Percentiles rank a stretch among this genome's conserved stretches.
Evolutionary conservation across 305 asterid genomes (phyloP).

Genomic region (Coffea humblotiana): DNA sequence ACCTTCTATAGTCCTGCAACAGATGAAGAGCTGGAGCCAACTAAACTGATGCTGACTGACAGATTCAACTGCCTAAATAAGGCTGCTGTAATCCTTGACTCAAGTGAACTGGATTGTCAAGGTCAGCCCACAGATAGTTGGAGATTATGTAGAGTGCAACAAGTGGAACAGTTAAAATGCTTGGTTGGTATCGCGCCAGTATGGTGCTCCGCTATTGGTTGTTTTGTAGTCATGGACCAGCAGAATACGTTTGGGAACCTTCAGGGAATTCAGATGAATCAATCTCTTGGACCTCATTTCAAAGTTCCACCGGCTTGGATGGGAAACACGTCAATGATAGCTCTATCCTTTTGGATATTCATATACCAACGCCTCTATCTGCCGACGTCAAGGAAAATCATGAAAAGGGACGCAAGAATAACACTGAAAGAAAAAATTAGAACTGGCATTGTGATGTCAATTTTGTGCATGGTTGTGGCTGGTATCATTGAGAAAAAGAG

Average conservation of each 20-base stretch:
- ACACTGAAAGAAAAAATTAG: constrained; percentile 40
- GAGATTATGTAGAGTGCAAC: constrained; percentile 60
- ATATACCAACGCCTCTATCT: constrained; percentile 56
- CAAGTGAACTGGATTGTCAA: constrained; percentile 36
- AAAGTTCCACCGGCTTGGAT: constrained; percentile 77
- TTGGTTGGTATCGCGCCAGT: constrained; percentile 55
- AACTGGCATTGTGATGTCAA: constrained; percentile 56
- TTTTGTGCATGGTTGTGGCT: constrained; percentile 61
- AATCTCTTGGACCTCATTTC: constrained; percentile 45
- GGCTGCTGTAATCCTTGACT: constrained; percentile 54
- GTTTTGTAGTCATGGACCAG: constrained; percentile 74
- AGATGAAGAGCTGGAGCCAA: constrained; percentile 9
- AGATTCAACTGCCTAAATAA: constrained; percentile 47
- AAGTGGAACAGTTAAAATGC: constrained; percentile 64
- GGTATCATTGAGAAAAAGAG: constrained; percentile 54
- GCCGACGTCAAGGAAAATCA: constrained; percentile 32
- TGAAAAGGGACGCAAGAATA: constrained; percentile 42
- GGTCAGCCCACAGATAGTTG: constrained; percentile 46
- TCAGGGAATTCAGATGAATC: constrained; percentile 65
- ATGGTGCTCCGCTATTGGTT: constrained; percentile 63
- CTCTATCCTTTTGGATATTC: constrained; percentile 65
- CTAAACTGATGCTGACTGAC: constrained; percentile 11
- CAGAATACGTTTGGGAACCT: constrained; percentile 63
- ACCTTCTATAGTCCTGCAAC: constrained; percentile 33
- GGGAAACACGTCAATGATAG: constrained; percentile 69